phyloP scores from a whole-genome alignment of 768 basidiomycete genomes.

The Gelatoporia subvermispora region DNA sequence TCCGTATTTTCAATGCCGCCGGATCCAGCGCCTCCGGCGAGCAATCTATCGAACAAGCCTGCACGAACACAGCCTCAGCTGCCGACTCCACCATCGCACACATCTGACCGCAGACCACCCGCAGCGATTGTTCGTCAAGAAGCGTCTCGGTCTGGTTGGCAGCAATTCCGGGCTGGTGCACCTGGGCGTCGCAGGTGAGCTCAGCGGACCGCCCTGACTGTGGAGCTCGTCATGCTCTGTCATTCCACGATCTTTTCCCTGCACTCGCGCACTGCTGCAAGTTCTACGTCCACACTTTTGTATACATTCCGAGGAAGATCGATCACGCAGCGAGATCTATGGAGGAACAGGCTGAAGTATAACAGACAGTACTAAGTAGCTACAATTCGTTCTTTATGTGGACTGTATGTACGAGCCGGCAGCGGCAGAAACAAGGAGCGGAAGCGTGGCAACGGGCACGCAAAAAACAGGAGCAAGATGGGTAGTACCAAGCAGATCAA shows the following conservation, averaged over 20 bases:
- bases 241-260: no score
- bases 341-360: conserved; percentile 8
- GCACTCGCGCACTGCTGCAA: no score
- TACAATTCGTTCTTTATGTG: conserved; percentile 28
- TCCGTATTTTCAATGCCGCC: background rate
- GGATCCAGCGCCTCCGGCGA: no score
- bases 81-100: background rate
- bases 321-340: conserved; percentile 1
- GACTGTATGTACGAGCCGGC: conserved; percentile 22
- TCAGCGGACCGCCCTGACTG: no score
- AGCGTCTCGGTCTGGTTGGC: conserved; percentile 21
- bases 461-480: background rate
- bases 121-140: conserved; percentile 12
- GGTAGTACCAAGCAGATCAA: conserved; percentile 7
- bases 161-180: conserved; percentile 23
- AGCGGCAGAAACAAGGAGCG: conserved; percentile 7
- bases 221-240: no score
- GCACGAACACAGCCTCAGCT: no score
- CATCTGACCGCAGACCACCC: background rate
- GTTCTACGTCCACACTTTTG: no score
- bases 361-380: conserved; percentile 21
- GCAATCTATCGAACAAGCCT: no score
- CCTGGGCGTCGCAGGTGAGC: conserved; percentile 15
- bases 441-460: conserved; percentile 4
- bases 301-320: no score